Percentiles rank a stretch among this genome's conserved stretches.
These are phyloP conservation scores for Persicaria tinctoria DNA, from an alignment of 148 eudicot genomes.

Conservation along the genomic window DNA sequence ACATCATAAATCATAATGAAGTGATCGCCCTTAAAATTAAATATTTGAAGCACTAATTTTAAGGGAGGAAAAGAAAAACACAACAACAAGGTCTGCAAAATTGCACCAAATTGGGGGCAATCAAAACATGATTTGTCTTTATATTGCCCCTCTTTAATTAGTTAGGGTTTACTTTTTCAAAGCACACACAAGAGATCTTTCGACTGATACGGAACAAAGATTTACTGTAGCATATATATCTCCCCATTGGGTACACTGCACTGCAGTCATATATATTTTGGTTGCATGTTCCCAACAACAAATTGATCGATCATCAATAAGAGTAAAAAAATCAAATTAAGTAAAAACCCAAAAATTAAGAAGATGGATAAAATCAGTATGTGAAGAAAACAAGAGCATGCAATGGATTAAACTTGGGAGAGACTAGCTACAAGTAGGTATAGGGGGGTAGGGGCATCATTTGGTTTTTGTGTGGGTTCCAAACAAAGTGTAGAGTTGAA, in stretches of 20 bases:
- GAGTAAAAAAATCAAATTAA: no score
- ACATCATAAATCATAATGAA: background rate
- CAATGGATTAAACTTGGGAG: background rate
- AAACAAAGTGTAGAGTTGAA: no score
- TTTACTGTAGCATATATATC: background rate
- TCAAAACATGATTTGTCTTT: background rate
- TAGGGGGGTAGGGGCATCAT: no score
- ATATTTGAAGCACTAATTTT: background rate
- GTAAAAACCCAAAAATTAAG: background rate
- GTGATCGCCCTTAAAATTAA: background rate
- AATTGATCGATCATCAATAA: no score
- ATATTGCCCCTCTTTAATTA: background rate
- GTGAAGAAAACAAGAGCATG: background rate
- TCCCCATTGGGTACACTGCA: background rate
- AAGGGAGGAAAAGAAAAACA: background rate
- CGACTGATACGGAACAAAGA: constrained; percentile 6
- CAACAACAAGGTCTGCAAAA: background rate
- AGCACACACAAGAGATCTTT: constrained; percentile 6
- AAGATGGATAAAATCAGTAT: background rate
- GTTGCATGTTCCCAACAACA: constrained; percentile 9
- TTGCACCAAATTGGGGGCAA: background rate
- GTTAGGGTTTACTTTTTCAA: constrained; percentile 3
- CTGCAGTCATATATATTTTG: background rate
- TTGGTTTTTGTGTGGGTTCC: no score
- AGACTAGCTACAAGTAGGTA: no score